Evolutionary conservation across 352 stramenopile genomes (phyloP).

Genomic region (Pythium coloratum): DNA sequence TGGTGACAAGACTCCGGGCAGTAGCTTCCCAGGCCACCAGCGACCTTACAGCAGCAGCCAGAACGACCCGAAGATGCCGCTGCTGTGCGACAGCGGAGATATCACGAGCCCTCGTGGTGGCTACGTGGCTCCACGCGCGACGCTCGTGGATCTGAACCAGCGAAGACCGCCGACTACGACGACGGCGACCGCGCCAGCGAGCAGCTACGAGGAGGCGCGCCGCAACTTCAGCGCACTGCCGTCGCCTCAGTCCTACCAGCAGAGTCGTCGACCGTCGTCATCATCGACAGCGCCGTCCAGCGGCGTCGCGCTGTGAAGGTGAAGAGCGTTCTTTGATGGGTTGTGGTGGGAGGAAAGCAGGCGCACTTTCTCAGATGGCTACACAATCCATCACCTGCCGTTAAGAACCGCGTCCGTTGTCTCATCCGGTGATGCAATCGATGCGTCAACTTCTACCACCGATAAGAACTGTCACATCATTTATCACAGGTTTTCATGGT

Average conservation of each 20-base stretch:
- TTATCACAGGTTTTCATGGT: neutral
- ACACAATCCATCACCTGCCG: constrained; percentile 13
- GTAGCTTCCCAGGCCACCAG: neutral
- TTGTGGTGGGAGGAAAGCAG: neutral
- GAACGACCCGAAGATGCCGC: constrained; percentile 65
- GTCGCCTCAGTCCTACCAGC: constrained; percentile 26
- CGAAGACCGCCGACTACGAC: constrained; percentile 3
- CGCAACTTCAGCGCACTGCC: constrained; percentile 52
- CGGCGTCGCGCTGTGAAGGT: constrained; percentile 1
- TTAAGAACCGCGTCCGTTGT: constrained; percentile 14
- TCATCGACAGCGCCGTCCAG: neutral
- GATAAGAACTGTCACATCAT: neutral
- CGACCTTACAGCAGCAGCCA: constrained; percentile 15
- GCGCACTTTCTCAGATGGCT: constrained; percentile 10
- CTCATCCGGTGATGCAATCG: neutral
- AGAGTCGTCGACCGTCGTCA: neutral
- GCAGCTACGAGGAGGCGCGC: constrained; percentile 54
- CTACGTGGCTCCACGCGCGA: constrained; percentile 16
- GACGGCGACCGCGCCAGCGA: neutral
- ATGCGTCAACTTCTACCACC: constrained; percentile 1
- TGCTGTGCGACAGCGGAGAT: constrained; percentile 45
- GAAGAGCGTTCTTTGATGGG: neutral
- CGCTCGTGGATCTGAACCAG: constrained; percentile 24
- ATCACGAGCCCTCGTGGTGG: constrained; percentile 1
- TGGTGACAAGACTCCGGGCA: constrained; percentile 4